These are phyloP conservation scores for Erigeron philadelphicus DNA, from an alignment of 140 eudicot species.

Conservation along the genomic window DNA sequence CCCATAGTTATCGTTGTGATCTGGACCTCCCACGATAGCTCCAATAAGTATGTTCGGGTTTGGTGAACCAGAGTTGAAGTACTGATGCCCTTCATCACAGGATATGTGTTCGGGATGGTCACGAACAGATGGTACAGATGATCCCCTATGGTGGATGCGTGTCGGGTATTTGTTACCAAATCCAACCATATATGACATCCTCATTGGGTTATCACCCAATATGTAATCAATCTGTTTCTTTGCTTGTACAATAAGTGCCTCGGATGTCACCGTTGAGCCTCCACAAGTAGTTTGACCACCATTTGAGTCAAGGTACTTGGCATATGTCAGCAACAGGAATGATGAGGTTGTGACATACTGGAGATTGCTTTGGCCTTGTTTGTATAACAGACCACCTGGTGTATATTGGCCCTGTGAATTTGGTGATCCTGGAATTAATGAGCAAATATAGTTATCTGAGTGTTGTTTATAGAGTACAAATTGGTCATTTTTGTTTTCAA, in stretches of 20 bases:
- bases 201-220: slow-evolving; percentile 68
- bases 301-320: slow-evolving; percentile 54
- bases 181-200: slow-evolving; percentile 91
- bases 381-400: slow-evolving; percentile 81
- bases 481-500: slow-evolving; percentile 44
- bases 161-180: slow-evolving; percentile 68
- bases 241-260: slow-evolving; percentile 53
- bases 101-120: slow-evolving; percentile 55
- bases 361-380: slow-evolving; percentile 70
- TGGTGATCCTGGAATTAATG: slow-evolving; percentile 70
- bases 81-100: slow-evolving; percentile 68
- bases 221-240: slow-evolving; percentile 84
- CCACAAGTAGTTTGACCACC: slow-evolving; percentile 58
- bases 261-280: slow-evolving; percentile 40
- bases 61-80: slow-evolving; percentile 41
- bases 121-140: slow-evolving; percentile 68
- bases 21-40: slow-evolving; percentile 89
- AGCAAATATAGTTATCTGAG: slow-evolving; percentile 90
- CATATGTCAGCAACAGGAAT: slow-evolving; percentile 68
- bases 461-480: slow-evolving; percentile 67
- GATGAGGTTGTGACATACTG: slow-evolving; percentile 81
- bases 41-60: slow-evolving; percentile 72
- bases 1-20: slow-evolving; percentile 48
- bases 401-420: slow-evolving; percentile 73
- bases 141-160: slow-evolving; percentile 75